Conservation (phyloP, 163 green algal species). For the Trebouxiophyceae sp. region DNA sequence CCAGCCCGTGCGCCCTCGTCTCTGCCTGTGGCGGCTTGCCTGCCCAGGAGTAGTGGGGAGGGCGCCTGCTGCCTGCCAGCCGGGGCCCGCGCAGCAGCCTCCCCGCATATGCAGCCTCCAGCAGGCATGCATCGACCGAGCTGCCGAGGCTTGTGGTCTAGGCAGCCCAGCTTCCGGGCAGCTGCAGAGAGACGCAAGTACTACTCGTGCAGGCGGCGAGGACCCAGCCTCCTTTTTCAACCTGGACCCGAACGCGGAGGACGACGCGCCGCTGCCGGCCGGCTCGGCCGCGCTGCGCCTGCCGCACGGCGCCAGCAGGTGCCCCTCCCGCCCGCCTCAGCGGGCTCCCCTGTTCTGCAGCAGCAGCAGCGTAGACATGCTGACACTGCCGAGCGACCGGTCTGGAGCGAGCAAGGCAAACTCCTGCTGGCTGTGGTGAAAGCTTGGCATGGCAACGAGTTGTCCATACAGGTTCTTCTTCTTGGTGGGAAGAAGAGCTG, state of each 20-base stretch:
- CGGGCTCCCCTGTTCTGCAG: neutral
- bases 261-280: neutral
- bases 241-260: neutral
- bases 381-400: neutral
- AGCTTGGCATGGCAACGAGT: neutral
- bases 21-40: neutral
- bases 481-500: too few species aligned
- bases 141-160: neutral
- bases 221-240: neutral
- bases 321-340: neutral
- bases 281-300: neutral
- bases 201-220: neutral
- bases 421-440: neutral
- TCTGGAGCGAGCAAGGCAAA: neutral
- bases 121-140: neutral
- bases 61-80: neutral
- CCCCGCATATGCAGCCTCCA: neutral
- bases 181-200: neutral
- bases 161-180: neutral
- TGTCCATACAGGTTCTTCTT: too few species aligned
- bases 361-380: neutral
- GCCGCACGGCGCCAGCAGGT: neutral
- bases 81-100: neutral
- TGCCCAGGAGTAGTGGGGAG: neutral
- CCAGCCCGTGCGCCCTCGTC: neutral